These are phyloP conservation scores for Adansonia rubrostipa DNA, from an alignment of 441 rosid genomes.

Conservation along the genomic window DNA sequence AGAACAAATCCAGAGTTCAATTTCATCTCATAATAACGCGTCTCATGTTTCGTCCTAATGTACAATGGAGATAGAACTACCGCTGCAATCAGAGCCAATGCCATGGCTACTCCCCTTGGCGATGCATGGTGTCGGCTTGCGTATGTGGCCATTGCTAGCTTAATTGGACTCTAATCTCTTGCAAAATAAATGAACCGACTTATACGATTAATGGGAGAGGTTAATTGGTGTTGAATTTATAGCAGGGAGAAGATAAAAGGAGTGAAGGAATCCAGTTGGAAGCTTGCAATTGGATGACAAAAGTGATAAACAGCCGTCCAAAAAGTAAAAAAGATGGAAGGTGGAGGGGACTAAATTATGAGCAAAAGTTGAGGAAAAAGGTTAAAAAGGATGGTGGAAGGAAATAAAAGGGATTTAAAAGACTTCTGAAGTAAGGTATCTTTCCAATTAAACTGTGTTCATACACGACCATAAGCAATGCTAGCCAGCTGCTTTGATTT, in stretches of 20 bases:
- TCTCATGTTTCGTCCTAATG: constrained; percentile 28
- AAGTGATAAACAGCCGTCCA: constrained; percentile 44
- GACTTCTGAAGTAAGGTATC: constrained; percentile 48
- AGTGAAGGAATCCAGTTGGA: constrained; percentile 44
- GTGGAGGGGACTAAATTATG: background rate
- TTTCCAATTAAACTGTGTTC: constrained; percentile 27
- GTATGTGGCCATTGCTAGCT: constrained; percentile 38
- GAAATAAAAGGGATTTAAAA: constrained; percentile 24
- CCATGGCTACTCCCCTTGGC: constrained; percentile 61
- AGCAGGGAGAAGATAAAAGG: constrained; percentile 26
- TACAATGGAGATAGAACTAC: constrained; percentile 55
- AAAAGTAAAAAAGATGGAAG: constrained; percentile 37
- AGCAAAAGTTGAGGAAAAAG: constrained; percentile 6
- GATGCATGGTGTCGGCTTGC: constrained; percentile 33
- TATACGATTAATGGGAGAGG: background rate
- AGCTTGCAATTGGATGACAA: constrained; percentile 30
- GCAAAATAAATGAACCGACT: constrained; percentile 3
- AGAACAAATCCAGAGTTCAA: constrained; percentile 55
- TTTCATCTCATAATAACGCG: constrained; percentile 34
- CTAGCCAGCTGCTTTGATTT: constrained; percentile 27
- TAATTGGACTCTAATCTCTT: background rate
- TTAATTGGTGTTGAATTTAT: constrained; percentile 27
- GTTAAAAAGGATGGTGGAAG: background rate
- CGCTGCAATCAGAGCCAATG: constrained; percentile 54
- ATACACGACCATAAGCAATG: constrained; percentile 17